Evolutionary conservation across 1,284 basidiomycete genomes (phyloP), one percentile per base, ranked within the genome.

Genomic region (Mixia osmundae): DNA sequence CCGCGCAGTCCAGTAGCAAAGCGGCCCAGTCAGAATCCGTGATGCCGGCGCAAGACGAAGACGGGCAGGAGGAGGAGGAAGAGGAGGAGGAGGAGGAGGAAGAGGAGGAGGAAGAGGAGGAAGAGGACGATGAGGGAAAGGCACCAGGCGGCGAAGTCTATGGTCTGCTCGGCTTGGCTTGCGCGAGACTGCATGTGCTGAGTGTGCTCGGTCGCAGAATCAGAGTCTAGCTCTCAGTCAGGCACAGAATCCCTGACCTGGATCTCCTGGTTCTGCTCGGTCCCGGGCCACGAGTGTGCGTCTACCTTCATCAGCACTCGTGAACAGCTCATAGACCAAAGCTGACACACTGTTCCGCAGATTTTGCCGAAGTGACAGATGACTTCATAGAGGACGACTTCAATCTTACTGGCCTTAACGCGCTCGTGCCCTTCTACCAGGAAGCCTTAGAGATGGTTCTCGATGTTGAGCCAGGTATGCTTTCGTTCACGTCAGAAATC

Each of bases 361-460:
- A 37, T 36, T 23, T 43, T 20, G 53, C 52, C 16, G 54, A 57
- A 35, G 85, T 95, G 15, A 72, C 77, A 37, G 87, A 97, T 54
- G 89, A 97, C 53, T 99, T 95, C 57, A 97, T 99, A 57, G 91
- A 97, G 56, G 91, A 99, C 59, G 91, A 99, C 56, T 99, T 99
- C 62, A 99, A 43, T 21, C 65, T 97, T 37, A 99, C 91, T 1
- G 91, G 91, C 2, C 61, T 99, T 46, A 87, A 85, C 54, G 68
- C 71, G 14, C 75, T 94, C 66, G 87, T 97, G 1, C 65, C 91
- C 7, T 99, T 97, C 55, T 99, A 91, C 82, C 87, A 94, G 58
- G 91, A 97, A 57, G 91, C 91, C 20, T 75, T 99, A 70, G 91
- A 99, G 62, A 99, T 99, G 91, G 85, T 97, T n/a, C 61, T 99